These are phyloP conservation scores for Gaeumannomyces tritici DNA, from an alignment of 2,329 filamentous ascomycete genomes.

Conservation along the genomic window DNA sequence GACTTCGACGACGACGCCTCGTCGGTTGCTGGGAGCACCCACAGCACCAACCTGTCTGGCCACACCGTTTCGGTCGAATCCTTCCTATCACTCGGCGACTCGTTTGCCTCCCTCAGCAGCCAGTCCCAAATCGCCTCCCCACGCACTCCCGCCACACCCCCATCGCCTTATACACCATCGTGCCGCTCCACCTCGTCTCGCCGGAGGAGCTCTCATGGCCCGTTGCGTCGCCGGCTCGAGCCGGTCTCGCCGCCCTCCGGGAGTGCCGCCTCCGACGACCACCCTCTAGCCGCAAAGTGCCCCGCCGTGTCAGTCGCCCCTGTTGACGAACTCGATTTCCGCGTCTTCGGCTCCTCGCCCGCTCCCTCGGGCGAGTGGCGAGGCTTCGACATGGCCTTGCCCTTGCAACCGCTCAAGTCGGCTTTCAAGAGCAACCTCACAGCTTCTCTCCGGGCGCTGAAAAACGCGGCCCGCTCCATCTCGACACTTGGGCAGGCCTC, in stretches of 20 bases:
- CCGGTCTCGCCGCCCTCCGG: conserved; percentile 46
- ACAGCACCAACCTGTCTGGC: conserved; percentile 10
- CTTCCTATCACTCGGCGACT: conserved; percentile 49
- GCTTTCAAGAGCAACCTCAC: conserved; percentile 63
- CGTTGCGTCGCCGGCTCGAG: conserved; percentile 39
- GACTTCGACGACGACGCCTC: conserved; percentile 2
- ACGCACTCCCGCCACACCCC: neutral
- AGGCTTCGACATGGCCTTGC: neutral
- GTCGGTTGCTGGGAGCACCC: conserved; percentile 23
- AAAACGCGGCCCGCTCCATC: conserved; percentile 54
- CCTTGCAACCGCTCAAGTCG: conserved; percentile 32
- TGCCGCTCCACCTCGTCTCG: conserved; percentile 22
- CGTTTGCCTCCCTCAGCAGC: conserved; percentile 37
- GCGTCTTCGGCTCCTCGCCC: conserved; percentile 31
- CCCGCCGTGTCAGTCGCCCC: conserved; percentile 18
- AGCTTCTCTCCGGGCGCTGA: conserved; percentile 53
- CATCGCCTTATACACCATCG: conserved; percentile 39
- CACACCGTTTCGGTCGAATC: conserved; percentile 50
- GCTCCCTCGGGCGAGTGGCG: neutral
- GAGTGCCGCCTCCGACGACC: conserved; percentile 30
- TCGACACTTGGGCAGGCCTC: conserved; percentile 53
- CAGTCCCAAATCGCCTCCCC: neutral
- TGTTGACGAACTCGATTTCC: conserved; percentile 36
- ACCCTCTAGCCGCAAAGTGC: conserved; percentile 31
- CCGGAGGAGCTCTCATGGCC: conserved; percentile 25